These are phyloP conservation scores for Thuja plicata DNA, from an alignment of 83 land plant species.

Conservation along the genomic window DNA sequence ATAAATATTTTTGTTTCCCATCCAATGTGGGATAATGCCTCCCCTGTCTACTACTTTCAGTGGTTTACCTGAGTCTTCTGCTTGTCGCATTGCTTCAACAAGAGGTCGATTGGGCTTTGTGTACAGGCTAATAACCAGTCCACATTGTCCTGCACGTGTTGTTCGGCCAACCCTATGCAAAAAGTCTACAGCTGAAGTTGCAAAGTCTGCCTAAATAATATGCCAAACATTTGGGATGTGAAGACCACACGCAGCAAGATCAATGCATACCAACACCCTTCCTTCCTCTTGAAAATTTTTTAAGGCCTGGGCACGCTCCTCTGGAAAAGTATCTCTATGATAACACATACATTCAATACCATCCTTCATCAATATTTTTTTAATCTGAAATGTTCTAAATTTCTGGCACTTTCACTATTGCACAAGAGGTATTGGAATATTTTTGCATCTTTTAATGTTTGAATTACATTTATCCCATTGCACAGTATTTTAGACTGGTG, in stretches of 20 bases:
- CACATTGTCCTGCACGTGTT: slow-evolving; percentile 89
- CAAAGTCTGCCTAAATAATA: slow-evolving; percentile 95
- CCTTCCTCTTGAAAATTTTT: slow-evolving; percentile 64
- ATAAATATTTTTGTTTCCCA: too few relatives aligned
- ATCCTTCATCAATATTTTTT: slow-evolving; percentile 50
- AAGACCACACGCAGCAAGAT: slow-evolving; percentile 93
- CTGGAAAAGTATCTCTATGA: slow-evolving; percentile 71
- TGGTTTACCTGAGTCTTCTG: slow-evolving; percentile 52
- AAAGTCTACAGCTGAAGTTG: slow-evolving; percentile 88
- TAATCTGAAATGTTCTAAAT: too few relatives aligned
- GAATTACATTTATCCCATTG: too few relatives aligned
- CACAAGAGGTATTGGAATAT: too few relatives aligned
- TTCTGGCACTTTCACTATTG: too few relatives aligned
- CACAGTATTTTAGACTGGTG: too few relatives aligned
- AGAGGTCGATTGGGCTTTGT: slow-evolving; percentile 65
- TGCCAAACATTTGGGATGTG: slow-evolving; percentile 88
- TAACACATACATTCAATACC: slow-evolving; percentile 62
- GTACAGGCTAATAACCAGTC: slow-evolving; percentile 82
- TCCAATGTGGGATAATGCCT: too few relatives aligned
- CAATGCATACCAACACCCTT: slow-evolving; percentile 89
- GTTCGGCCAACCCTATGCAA: slow-evolving; percentile 93
- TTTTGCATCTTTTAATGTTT: too few relatives aligned
- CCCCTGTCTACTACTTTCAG: too few relatives aligned
- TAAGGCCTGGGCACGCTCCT: slow-evolving; percentile 57
- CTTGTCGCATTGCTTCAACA: slow-evolving; percentile 77